Conservation (phyloP, 208 protist genomes). For the Trypanosoma congolense region DNA sequence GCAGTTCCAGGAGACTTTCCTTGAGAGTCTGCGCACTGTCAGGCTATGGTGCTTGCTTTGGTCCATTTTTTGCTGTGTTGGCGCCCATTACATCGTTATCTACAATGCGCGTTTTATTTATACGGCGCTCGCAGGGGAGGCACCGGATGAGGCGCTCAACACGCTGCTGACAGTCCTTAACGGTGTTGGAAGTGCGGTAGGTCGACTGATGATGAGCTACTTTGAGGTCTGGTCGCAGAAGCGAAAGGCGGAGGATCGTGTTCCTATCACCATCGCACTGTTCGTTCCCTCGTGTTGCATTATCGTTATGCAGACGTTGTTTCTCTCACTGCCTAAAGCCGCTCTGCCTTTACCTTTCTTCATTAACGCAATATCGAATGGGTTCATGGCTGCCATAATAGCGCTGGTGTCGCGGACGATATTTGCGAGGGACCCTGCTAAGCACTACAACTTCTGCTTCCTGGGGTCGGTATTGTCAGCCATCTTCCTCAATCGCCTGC, state of each 20-base stretch:
- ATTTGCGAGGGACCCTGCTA: constrained; percentile 24
- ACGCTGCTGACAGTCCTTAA: constrained; percentile 20
- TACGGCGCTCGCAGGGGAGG: constrained; percentile 14
- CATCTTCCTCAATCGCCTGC: constrained; percentile 26
- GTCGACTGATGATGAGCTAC: constrained; percentile 16
- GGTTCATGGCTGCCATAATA: constrained; percentile 17
- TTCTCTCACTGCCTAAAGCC: constrained; percentile 40
- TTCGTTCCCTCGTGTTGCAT: constrained; percentile 16
- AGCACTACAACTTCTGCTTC: constrained; percentile 38
- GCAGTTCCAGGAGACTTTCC: constrained; percentile 17
- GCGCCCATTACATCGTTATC: constrained; percentile 16
- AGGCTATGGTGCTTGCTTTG: constrained; percentile 21
- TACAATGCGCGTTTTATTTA: constrained; percentile 19
- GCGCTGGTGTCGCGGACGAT: constrained; percentile 24
- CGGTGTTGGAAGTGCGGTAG: constrained; percentile 18
- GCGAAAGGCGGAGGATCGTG: constrained; percentile 16
- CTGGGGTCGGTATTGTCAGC: constrained; percentile 20
- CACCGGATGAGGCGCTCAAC: constrained; percentile 14
- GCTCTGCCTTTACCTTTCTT: constrained; percentile 30
- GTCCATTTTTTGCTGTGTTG: constrained; percentile 22
- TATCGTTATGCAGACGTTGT: constrained; percentile 10
- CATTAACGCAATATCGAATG: constrained; percentile 21
- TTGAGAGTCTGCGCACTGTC: constrained; percentile 17
- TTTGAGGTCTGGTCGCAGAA: constrained; percentile 20
- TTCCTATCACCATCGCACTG: constrained; percentile 23